phyloP scores from a whole-genome alignment of 2,329 filamentous ascomycete species.

The Penicillium sclerotiorum region DNA sequence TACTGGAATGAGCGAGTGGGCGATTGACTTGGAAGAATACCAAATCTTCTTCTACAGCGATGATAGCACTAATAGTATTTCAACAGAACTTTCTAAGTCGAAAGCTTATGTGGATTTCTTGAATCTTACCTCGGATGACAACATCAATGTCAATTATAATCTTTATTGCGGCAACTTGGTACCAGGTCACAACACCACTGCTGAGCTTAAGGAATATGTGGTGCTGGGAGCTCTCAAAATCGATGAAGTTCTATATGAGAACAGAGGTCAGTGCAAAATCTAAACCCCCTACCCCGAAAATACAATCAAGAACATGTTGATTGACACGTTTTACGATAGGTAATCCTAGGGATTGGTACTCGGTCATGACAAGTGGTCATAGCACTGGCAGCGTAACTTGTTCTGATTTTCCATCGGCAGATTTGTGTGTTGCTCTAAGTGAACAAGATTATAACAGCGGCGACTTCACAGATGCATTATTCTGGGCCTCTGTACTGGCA shows the following conservation, averaged over 20 bases:
- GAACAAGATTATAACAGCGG: neutral
- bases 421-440: neutral
- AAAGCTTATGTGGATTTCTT: neutral
- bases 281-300: neutral
- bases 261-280: neutral
- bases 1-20: conserved; percentile 37
- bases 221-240: neutral
- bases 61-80: too few relatives aligned
- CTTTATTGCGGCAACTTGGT: neutral
- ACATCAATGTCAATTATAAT: neutral
- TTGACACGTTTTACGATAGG: neutral
- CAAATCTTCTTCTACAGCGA: conserved; percentile 1
- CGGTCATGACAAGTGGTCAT: neutral
- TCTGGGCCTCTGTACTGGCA: neutral
- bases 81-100: too few relatives aligned
- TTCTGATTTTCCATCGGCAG: neutral
- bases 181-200: neutral
- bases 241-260: neutral
- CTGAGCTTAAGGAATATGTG: neutral
- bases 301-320: too few relatives aligned
- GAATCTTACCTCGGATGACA: too few relatives aligned
- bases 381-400: neutral
- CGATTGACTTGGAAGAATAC: conserved; percentile 30
- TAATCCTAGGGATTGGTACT: neutral
- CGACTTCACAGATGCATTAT: neutral